Percentiles rank a stretch among this genome's conserved stretches.
phyloP scores from a whole-genome alignment of 2,329 filamentous ascomycete genomes.

The Aspergillus sp. region DNA sequence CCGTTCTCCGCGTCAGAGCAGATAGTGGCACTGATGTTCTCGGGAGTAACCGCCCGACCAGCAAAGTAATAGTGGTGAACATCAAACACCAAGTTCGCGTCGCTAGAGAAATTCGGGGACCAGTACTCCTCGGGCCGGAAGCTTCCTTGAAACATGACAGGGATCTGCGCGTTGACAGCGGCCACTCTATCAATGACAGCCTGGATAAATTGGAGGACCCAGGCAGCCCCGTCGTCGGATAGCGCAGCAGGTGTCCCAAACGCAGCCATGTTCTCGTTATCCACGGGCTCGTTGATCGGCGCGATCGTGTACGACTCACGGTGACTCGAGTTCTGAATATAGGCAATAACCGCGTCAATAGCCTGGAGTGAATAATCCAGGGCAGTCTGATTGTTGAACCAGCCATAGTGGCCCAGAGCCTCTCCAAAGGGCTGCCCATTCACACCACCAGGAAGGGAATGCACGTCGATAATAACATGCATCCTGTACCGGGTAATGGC shows the following conservation, averaged over 20 bases:
- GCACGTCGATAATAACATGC: conserved; percentile 26
- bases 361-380: conserved; percentile 20
- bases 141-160: conserved; percentile 26
- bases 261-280: conserved; percentile 18
- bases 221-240: conserved; percentile 19
- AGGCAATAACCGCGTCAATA: conserved; percentile 18
- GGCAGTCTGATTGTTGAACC: conserved; percentile 24
- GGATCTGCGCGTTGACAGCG: conserved; percentile 14
- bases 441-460: conserved; percentile 24
- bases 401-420: conserved; percentile 21
- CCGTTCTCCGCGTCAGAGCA: conserved; percentile 15
- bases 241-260: conserved; percentile 24
- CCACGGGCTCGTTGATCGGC: conserved; percentile 27
- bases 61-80: conserved; percentile 25
- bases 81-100: conserved; percentile 24
- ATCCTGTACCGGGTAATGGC: conserved; percentile 22
- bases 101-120: conserved; percentile 13
- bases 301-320: conserved; percentile 22
- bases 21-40: conserved; percentile 16
- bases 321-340: conserved; percentile 14
- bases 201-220: conserved; percentile 21
- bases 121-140: conserved; percentile 23
- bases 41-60: conserved; percentile 13
- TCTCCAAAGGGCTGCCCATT: conserved; percentile 27
- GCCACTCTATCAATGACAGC: conserved; percentile 18